Base-by-base conservation (phyloP, 2,329 filamentous ascomycete genomes). In the Pseudogymnoascus sp. region DNA sequence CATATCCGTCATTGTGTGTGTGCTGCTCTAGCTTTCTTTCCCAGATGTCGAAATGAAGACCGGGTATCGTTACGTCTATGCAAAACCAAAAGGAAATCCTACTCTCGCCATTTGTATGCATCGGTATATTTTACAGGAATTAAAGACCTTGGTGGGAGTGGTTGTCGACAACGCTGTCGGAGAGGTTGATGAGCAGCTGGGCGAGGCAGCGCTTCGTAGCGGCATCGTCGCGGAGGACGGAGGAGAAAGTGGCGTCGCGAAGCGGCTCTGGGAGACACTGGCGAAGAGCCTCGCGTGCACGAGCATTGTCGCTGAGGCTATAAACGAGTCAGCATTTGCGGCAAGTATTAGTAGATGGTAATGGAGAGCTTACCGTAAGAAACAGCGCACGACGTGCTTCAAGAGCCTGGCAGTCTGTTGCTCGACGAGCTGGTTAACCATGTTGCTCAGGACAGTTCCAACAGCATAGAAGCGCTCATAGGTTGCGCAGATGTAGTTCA, bases 401-500 rank as follows among this genome's bases (percentile, higher is more conserved):
- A 99, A 84, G 53, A 99, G 81, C 59, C 94, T 84, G 30, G 96
- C 94, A 1, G 94, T 99, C 76, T 99, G 94, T 71, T 96, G 93
- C 75, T 99, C 94, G 38, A 97, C 94, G 37, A 99, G 83, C 76
- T 97, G 93, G 60, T 89, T 91, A 62, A 99, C 94, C 94, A 99
- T 99, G 73, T 97, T 99, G 78, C 91, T 96, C 38, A 99, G 79
- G 5, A 99, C 94, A 1, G 94, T 99, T 5, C 94, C 94, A 4
- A 99, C 94, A 6, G 94, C 94, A 69, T 97, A 99, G 76, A 99
- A 99, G 18, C 94, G 85, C 79, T 99, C 94, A 70, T 99, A 99
- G 0, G 94, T 99, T 66, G 95, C 93, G 76, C 94, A 99, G 62
- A 99, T 99, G 75, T 99, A 99, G 71, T 94, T 94, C 64, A 99